Evolutionary conservation across 306 rosid genomes (phyloP).

Genomic region (Vigna reflexopilosa): DNA sequence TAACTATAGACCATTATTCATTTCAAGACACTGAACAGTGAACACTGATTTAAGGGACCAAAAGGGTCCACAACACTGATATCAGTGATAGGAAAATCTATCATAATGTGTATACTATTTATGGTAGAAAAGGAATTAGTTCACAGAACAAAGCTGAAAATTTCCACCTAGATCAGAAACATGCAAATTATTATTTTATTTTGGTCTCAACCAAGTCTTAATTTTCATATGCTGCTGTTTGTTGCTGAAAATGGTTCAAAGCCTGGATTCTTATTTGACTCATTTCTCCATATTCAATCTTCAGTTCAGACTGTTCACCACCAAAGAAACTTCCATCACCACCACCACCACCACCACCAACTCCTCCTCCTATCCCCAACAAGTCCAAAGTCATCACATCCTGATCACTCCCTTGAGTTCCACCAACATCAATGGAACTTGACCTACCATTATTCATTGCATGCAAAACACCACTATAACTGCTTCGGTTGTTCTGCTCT

Average conservation of each 20-base stretch:
- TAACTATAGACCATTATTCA: not conserved
- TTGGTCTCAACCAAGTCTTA: slow-evolving; percentile 14
- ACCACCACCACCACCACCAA: slow-evolving; percentile 49
- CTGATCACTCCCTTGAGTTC: slow-evolving; percentile 41
- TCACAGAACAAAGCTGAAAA: not conserved
- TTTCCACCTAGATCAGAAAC: not conserved
- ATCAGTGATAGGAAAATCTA: not conserved
- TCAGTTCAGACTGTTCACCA: slow-evolving; percentile 47
- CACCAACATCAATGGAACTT: slow-evolving; percentile 4
- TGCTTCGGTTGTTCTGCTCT: slow-evolving; percentile 44
- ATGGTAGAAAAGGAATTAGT: not conserved
- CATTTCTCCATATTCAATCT: slow-evolving; percentile 55
- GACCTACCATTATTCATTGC: slow-evolving; percentile 34
- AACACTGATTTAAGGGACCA: slow-evolving; percentile 2
- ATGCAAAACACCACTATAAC: slow-evolving; percentile 38
- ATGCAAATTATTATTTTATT: slow-evolving; percentile 21
- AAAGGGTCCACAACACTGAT: not conserved
- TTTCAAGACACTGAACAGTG: not conserved
- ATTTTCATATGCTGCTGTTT: slow-evolving; percentile 33
- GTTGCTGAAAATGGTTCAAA: slow-evolving; percentile 52
- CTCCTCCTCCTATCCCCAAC: slow-evolving; percentile 62
- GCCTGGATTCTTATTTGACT: slow-evolving; percentile 45
- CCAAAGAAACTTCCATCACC: slow-evolving; percentile 54
- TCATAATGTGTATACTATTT: not conserved
- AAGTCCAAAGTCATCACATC: slow-evolving; percentile 71